Conservation (phyloP, 345 rosid species). For the Heritiera littoralis region DNA sequence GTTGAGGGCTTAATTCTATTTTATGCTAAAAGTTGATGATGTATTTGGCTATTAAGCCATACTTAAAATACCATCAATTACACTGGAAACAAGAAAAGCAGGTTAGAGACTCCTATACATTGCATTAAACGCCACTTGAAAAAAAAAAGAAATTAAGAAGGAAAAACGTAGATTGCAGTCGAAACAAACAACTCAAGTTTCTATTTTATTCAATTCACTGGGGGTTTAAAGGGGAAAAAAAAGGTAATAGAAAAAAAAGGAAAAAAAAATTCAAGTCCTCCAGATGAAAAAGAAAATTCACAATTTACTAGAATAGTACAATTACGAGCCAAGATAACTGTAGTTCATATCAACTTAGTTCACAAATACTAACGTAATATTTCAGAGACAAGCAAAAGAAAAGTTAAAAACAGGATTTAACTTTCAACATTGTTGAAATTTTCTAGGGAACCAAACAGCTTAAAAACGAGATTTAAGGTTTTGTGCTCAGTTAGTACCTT, state of each 20-base stretch:
- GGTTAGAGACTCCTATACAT: not conserved
- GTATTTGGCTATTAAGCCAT: too few species aligned
- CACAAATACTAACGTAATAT: not conserved
- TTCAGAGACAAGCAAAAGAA: not conserved
- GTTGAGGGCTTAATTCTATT: too few species aligned
- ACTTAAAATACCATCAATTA: not conserved
- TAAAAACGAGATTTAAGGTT: not conserved
- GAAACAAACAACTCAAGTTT: conserved; percentile 3
- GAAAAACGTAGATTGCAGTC: not conserved
- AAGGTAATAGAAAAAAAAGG: not conserved
- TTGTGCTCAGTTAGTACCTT: not conserved
- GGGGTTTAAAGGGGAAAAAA: not conserved
- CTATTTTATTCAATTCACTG: not conserved
- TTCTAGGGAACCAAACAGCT: conserved; percentile 12
- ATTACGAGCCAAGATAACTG: not conserved
- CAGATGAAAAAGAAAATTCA: not conserved
- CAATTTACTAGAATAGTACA: not conserved
- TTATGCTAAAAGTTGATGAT: too few species aligned
- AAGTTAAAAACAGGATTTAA: not conserved
- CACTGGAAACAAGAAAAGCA: not conserved
- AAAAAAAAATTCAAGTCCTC: not conserved
- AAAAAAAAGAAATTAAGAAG: not conserved
- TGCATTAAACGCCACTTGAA: not conserved
- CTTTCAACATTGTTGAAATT: not conserved
- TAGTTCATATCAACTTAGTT: not conserved